These are phyloP conservation scores for Paramecium caudatum DNA, from an alignment of 73 alveolate species.

Conservation along the genomic window DNA sequence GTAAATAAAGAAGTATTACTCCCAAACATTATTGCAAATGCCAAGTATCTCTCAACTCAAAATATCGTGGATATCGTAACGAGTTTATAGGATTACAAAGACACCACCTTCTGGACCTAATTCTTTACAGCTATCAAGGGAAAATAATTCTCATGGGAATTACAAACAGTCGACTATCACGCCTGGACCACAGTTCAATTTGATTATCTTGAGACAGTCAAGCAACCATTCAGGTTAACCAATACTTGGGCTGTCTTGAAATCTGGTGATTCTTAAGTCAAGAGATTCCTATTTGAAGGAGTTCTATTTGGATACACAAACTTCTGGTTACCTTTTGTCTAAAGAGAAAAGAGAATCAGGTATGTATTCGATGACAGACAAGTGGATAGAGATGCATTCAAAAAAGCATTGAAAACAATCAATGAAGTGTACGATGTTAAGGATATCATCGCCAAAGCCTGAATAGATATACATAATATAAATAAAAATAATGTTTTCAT, in stretches of 20 bases:
- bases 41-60: conserved; percentile 50
- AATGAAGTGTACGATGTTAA: conserved; percentile 32
- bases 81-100: conserved; percentile 10
- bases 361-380: conserved; percentile 56
- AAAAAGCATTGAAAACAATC: conserved; percentile 47
- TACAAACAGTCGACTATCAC: conserved; percentile 26
- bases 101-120: conserved; percentile 38
- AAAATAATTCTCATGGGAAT: conserved; percentile 22
- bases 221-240: neutral
- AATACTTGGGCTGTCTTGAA: conserved; percentile 31
- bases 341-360: conserved; percentile 38
- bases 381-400: conserved; percentile 20
- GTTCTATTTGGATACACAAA: conserved; percentile 27
- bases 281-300: conserved; percentile 7
- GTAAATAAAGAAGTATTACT: conserved; percentile 17
- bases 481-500: conserved; percentile 73
- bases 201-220: conserved; percentile 5
- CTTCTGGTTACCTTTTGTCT: conserved; percentile 3
- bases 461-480: conserved; percentile 13
- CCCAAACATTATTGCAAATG: neutral
- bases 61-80: conserved; percentile 51
- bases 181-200: conserved; percentile 32
- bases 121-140: neutral
- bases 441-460: conserved; percentile 10
- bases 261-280: neutral